phyloP scores from a whole-genome alignment of 176 grass and related monocot species.

The Elaeis guineensis region DNA sequence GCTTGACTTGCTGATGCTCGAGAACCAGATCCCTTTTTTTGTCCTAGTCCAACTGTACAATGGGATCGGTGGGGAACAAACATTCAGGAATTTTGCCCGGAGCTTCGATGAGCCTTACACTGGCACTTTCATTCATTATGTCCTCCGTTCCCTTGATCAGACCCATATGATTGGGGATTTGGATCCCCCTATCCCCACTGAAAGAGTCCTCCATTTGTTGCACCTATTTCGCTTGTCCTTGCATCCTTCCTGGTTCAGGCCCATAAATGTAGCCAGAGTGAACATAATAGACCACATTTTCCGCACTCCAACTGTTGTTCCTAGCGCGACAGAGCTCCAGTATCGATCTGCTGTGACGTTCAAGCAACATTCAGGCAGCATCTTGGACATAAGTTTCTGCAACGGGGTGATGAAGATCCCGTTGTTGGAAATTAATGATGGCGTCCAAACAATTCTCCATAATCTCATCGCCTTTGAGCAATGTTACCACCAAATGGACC shows the following conservation, averaged over 20 bases:
- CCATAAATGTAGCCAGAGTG: too few species aligned
- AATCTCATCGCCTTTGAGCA: conserved; percentile 43
- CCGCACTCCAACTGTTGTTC: conserved; percentile 3
- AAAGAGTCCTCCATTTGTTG: conserved; percentile 26
- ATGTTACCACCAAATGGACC: conserved; percentile 24
- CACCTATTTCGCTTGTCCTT: conserved; percentile 48
- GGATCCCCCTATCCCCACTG: too few species aligned
- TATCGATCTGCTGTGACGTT: conserved; percentile 28
- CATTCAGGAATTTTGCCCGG: too few species aligned
- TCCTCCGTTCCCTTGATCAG: too few species aligned
- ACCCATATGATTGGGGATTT: too few species aligned
- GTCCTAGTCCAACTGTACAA: background rate
- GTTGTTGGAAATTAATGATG: conserved; percentile 23
- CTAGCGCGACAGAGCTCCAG: conserved; percentile 25
- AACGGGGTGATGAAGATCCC: conserved; percentile 24
- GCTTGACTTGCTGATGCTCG: conserved; percentile 38
- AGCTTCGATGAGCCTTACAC: too few species aligned
- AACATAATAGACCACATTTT: too few species aligned
- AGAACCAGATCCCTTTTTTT: conserved; percentile 48
- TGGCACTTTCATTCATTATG: too few species aligned
- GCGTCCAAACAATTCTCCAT: conserved; percentile 26
- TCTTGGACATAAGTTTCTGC: conserved; percentile 38
- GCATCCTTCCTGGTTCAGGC: conserved; percentile 1
- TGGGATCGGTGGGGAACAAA: too few species aligned
- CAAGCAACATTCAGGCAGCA: conserved; percentile 2